A percentile compares a stretch with the other conserved stretches of the same genome.
Evolutionary conservation across 805 yeast genomes (phyloP).

Genomic region (Jamesozyma rosinii): DNA sequence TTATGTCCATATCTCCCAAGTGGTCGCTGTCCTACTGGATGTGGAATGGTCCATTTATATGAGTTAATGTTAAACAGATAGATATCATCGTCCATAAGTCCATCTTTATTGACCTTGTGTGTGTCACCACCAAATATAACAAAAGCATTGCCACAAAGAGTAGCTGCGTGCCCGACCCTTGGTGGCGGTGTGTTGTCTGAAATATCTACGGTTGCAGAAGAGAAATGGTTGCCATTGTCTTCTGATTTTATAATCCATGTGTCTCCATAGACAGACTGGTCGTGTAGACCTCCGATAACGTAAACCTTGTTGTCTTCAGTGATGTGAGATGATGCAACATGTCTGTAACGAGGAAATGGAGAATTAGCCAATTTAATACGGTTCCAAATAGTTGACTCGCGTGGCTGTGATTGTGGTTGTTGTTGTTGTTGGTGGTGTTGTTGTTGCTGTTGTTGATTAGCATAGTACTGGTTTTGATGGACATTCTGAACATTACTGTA

Average conservation of each 20-base stretch:
- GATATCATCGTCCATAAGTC: constrained; percentile 79
- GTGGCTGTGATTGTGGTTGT: not conserved
- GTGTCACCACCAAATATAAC: constrained; percentile 97
- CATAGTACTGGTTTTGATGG: constrained; percentile 4
- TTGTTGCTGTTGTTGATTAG: not conserved
- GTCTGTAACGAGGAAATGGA: constrained; percentile 93
- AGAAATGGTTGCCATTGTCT: constrained; percentile 32
- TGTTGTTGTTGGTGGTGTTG: not conserved
- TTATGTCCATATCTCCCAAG: constrained; percentile 93
- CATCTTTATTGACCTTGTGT: constrained; percentile 62
- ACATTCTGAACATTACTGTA: not conserved
- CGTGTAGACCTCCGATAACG: constrained; percentile 92
- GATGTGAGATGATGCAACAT: constrained; percentile 68
- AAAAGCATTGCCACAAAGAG: constrained; percentile 88
- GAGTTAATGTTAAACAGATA: constrained; percentile 78
- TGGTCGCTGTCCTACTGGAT: constrained; percentile 68
- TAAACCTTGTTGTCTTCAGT: constrained; percentile 75
- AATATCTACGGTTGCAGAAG: constrained; percentile 51
- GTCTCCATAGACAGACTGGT: constrained; percentile 87
- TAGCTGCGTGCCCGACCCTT: constrained; percentile 90
- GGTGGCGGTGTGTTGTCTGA: constrained; percentile 84
- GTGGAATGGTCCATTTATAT: constrained; percentile 69
- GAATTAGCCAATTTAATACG: constrained; percentile 55
- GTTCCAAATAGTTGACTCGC: constrained; percentile 48
- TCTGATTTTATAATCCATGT: constrained; percentile 69